These are phyloP conservation scores for Sporothrix humicola DNA, from an alignment of 2,329 filamentous ascomycete genomes.

Conservation along the genomic window DNA sequence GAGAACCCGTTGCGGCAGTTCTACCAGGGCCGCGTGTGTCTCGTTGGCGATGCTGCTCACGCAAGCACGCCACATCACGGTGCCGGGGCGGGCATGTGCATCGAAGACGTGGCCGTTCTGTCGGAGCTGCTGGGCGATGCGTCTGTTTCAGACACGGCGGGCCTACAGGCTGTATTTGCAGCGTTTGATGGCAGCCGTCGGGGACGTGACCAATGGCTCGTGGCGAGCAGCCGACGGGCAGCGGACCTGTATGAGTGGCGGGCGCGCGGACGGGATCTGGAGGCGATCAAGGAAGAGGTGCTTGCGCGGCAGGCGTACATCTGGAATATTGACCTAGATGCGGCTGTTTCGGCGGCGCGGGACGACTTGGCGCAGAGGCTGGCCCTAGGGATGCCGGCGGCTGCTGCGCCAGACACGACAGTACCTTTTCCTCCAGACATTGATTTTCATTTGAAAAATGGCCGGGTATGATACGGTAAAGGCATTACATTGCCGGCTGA, in stretches of 20 bases:
- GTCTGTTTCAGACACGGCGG: slow-evolving; percentile 44
- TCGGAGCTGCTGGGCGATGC: slow-evolving; percentile 52
- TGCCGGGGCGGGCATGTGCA: slow-evolving; percentile 62
- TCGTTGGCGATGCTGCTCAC: slow-evolving; percentile 68
- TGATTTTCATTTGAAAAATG: slow-evolving; percentile 20
- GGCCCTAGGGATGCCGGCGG: slow-evolving; percentile 19
- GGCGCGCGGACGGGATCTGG: slow-evolving; percentile 45
- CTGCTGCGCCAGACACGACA: slow-evolving; percentile 8
- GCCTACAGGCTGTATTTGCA: slow-evolving; percentile 54
- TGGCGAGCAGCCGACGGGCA: slow-evolving; percentile 55
- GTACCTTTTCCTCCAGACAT: slow-evolving; percentile 30
- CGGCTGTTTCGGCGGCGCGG: slow-evolving; percentile 48
- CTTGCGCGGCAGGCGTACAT: slow-evolving; percentile 46
- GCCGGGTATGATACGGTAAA: neutral
- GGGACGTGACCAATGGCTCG: slow-evolving; percentile 55
- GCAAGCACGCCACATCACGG: slow-evolving; percentile 66
- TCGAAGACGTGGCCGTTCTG: slow-evolving; percentile 57
- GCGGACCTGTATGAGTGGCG: slow-evolving; percentile 54
- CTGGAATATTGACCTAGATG: slow-evolving; percentile 45
- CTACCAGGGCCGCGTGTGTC: slow-evolving; percentile 51
- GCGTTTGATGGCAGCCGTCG: slow-evolving; percentile 58
- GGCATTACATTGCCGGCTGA: neutral
- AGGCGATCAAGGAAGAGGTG: slow-evolving; percentile 45
- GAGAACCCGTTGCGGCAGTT: slow-evolving; percentile 52
- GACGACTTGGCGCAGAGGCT: slow-evolving; percentile 42